Evolutionary conservation across 805 yeast species (phyloP), one percentile per base, ranked within the genome.

Genomic region (Brettanomyces sp.): DNA sequence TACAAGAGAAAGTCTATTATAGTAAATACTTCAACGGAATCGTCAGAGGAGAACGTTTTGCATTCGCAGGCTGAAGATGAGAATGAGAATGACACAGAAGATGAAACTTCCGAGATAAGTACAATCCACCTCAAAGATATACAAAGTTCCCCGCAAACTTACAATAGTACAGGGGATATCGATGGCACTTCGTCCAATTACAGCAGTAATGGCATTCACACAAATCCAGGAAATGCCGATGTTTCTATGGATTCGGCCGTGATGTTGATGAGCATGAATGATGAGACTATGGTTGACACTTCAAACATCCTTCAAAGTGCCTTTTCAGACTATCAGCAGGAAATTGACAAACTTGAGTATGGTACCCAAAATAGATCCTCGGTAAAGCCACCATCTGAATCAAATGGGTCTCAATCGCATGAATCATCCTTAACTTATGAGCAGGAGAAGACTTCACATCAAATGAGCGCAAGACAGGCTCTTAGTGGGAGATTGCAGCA

Each of bases 251-350:
- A 55, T 36, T 55, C 59, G 12, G 45, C 44, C 21, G 45, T 49
- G 11, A 49, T 53, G 13, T 36, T 53, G 37, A 49, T 47, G 2
- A 47, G 41, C 18, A 41, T 54, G 34, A 51, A 55, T 18, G 24
- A 43, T 11, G 56, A 53, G 7, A 12, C 7, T 22, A 34, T 49
- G 1, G 41, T 51, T 8, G 56, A 56, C 38, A 51, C 58, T 4
- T 45, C 54, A 12, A 49, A 49, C 34, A 42, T 57, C 11, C 42
- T 57, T 4, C 48, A 47, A 23, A 47, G 50, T 21, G 62, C 62
- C 5, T 57, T 56, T 41, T 56, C 56, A 36, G 58, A 57, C 38
- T 57, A 56, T 41, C 49, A 53, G 41, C 47, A 41, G 13, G 59
- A 57, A 4, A 39, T 24, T 44, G 52, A 14, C 46, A 50, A 35